phyloP scores from a whole-genome alignment of 2,329 filamentous ascomycete species.

The Aspergillus uvarum region DNA sequence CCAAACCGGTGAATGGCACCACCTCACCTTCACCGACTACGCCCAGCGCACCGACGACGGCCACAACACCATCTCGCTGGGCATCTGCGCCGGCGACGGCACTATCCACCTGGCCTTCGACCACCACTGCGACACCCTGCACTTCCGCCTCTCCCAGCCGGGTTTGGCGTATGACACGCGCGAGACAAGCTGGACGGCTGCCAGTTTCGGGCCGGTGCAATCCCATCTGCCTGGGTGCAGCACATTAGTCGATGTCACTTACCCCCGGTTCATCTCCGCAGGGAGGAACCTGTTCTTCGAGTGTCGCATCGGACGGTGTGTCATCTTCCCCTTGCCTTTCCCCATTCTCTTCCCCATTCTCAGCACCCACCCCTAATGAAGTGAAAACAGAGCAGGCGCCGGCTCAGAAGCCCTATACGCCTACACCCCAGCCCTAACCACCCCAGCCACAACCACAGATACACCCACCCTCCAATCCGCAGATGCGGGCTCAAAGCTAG shows the following conservation, averaged over 20 bases:
- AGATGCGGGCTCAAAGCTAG: too few relatives aligned
- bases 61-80: conserved; percentile 2
- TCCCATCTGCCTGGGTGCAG: conserved; percentile 1
- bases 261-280: background rate
- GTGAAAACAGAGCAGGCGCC: conserved; percentile 1
- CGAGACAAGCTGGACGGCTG: background rate
- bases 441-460: background rate
- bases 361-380: background rate
- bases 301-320: conserved; percentile 3
- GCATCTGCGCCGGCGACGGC: conserved; percentile 2
- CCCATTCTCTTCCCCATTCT: too few relatives aligned
- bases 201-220: background rate
- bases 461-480: too few relatives aligned
- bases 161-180: background rate
- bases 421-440: background rate
- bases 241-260: background rate
- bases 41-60: conserved; percentile 2
- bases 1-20: background rate
- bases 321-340: background rate
- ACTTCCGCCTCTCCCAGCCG: conserved; percentile 1
- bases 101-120: conserved; percentile 4
- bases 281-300: background rate
- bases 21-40: conserved; percentile 1
- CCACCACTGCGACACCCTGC: conserved; percentile 2
- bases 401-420: conserved; percentile 1